A percentile compares a stretch with the other conserved stretches of the same genome.
These are phyloP conservation scores for Rhodomyrtus tomentosa DNA, from an alignment of 345 rosid genomes.

Conservation along the genomic window DNA sequence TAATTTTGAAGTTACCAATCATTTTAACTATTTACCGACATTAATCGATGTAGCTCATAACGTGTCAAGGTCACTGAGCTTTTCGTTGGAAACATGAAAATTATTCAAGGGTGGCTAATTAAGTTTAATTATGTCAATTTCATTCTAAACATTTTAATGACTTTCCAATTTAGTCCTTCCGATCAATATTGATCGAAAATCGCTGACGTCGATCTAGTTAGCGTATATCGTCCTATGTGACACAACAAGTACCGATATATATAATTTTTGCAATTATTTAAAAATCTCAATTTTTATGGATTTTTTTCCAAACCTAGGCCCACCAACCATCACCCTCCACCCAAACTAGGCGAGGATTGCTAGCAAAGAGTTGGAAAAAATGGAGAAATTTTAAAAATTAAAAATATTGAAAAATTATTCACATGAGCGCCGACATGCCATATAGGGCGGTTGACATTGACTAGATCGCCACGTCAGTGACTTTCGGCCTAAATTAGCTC, in stretches of 20 bases:
- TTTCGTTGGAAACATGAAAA: not conserved
- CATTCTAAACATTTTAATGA: not conserved
- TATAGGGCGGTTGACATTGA: accelerated
- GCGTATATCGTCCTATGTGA: accelerated
- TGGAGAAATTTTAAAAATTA: too few relatives aligned
- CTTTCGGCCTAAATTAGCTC: accelerated
- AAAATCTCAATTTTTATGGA: too few relatives aligned
- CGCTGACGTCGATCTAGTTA: not conserved
- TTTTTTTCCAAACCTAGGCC: not conserved
- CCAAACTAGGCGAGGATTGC: not conserved
- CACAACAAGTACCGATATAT: not conserved
- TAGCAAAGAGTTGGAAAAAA: not conserved
- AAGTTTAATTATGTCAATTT: accelerated
- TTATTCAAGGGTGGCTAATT: accelerated
- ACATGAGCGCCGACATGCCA: accelerated
- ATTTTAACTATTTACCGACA: not conserved
- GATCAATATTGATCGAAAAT: accelerated
- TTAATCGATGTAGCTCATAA: not conserved
- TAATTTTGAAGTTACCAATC: not conserved
- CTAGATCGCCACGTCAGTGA: accelerated
- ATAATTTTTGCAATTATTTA: not conserved
- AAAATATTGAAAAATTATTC: too few relatives aligned
- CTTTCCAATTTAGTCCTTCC: not conserved
- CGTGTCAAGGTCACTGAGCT: accelerated
- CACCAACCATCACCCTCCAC: not conserved